These are phyloP conservation scores for Penstemon newberryi DNA, from an alignment of 257 asterid genomes.

Conservation along the genomic window DNA sequence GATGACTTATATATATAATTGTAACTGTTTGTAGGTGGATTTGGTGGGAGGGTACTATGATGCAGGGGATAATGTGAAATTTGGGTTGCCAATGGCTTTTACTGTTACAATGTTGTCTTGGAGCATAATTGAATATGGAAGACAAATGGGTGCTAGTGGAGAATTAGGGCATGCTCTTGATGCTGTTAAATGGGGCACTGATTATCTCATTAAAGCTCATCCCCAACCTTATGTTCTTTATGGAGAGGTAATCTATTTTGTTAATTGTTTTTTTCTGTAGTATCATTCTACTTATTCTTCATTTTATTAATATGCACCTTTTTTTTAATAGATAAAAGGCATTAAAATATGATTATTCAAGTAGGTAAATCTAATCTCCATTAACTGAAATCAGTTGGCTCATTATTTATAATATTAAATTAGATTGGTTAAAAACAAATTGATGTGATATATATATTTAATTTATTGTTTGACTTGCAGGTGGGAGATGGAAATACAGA, in stretches of 20 bases:
- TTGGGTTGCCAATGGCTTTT: conserved; percentile 96
- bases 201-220: conserved; percentile 93
- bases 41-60: conserved; percentile 97
- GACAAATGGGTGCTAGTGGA: conserved; percentile 70
- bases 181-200: conserved; percentile 98
- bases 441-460: conserved; percentile 14
- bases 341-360: conserved; percentile 20
- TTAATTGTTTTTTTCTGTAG: background rate
- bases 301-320: conserved; percentile 25
- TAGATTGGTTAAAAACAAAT: background rate
- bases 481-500: conserved; percentile 60
- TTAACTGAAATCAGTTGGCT: background rate
- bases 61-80: conserved; percentile 97
- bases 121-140: conserved; percentile 88
- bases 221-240: conserved; percentile 82
- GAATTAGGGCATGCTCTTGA: conserved; percentile 81
- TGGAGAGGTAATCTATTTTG: conserved; percentile 64
- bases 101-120: conserved; percentile 92
- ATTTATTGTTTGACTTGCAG: conserved; percentile 29
- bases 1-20: background rate
- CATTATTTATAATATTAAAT: background rate
- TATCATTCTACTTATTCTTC: conserved; percentile 10
- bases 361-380: background rate
- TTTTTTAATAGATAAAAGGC: background rate
- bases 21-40: conserved; percentile 66